Conservation (phyloP, 108 stramenopile species). For the Parmales sp. region DNA sequence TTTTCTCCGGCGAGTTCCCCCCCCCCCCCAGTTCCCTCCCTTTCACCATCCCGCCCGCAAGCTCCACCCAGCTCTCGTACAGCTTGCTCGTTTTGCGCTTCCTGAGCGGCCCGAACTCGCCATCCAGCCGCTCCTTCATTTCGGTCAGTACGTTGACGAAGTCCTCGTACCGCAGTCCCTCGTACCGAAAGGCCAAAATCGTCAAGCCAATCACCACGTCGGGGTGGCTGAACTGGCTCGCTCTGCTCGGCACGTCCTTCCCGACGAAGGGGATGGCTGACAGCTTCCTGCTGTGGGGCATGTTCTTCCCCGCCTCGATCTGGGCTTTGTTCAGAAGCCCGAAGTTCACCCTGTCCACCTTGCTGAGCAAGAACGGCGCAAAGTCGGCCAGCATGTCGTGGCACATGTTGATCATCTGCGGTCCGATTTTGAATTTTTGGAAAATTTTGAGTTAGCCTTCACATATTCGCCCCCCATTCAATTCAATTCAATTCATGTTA, state of each 20-base stretch:
- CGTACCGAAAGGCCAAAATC: slow-evolving; percentile 91
- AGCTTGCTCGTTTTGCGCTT: slow-evolving; percentile 80
- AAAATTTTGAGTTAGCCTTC: too few species aligned
- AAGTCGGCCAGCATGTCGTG: slow-evolving; percentile 85
- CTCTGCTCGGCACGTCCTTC: slow-evolving; percentile 92
- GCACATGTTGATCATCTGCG: slow-evolving; percentile 91
- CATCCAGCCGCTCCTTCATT: slow-evolving; percentile 79
- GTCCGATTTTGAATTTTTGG: too few species aligned
- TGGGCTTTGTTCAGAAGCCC: slow-evolving; percentile 71
- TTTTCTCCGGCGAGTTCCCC: too few species aligned
- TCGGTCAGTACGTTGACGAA: slow-evolving; percentile 72
- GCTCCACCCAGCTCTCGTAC: slow-evolving; percentile 87
- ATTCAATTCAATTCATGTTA: too few species aligned
- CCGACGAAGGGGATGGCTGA: slow-evolving; percentile 96
- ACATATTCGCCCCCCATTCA: too few species aligned
- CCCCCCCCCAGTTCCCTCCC: slow-evolving; percentile 50
- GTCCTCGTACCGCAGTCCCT: slow-evolving; percentile 83
- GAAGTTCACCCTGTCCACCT: slow-evolving; percentile 96
- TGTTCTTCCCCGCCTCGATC: slow-evolving; percentile 61
- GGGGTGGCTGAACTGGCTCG: slow-evolving; percentile 96
- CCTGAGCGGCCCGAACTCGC: slow-evolving; percentile 89
- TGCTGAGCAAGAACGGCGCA: slow-evolving; percentile 80
- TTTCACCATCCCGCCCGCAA: slow-evolving; percentile 86
- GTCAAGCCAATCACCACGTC: slow-evolving; percentile 97
- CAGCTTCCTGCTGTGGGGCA: slow-evolving; percentile 79